Evolutionary conservation across 148 eudicot genomes (phyloP).

Genomic region (Talinum fruticosum): DNA sequence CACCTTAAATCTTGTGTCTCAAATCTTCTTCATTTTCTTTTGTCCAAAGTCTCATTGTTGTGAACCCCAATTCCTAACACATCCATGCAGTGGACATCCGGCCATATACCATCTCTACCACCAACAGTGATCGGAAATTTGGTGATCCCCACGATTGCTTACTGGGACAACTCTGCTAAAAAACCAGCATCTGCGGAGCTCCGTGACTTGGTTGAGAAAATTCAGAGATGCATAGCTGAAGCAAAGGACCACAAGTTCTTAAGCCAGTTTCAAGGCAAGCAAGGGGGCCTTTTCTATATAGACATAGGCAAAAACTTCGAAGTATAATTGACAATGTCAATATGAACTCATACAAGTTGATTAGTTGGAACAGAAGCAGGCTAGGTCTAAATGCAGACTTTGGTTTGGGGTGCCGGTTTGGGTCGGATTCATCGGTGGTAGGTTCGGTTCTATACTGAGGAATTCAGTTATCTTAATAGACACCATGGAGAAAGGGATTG

Average conservation of each 20-base stretch:
- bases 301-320: neutral
- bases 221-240: neutral
- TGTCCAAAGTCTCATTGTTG: no score
- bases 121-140: no score
- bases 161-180: no score
- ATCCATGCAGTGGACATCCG: no score
- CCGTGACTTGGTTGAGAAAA: neutral
- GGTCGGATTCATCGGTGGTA: slow-evolving; percentile 8
- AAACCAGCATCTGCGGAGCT: no score
- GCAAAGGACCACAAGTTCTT: neutral
- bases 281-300: neutral
- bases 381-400: slow-evolving; percentile 7
- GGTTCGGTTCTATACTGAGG: neutral
- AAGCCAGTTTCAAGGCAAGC: neutral
- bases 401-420: slow-evolving; percentile 21
- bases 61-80: no score
- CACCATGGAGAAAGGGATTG: slow-evolving; percentile 31
- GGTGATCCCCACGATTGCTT: no score
- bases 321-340: neutral
- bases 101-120: no score
- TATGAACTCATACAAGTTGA: neutral
- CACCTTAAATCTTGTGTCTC: no score
- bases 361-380: neutral
- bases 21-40: no score
- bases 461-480: slow-evolving; percentile 22